These are phyloP conservation scores for Taiozyma sp. DNA, from an alignment of 1,139 yeast species.

Conservation along the genomic window DNA sequence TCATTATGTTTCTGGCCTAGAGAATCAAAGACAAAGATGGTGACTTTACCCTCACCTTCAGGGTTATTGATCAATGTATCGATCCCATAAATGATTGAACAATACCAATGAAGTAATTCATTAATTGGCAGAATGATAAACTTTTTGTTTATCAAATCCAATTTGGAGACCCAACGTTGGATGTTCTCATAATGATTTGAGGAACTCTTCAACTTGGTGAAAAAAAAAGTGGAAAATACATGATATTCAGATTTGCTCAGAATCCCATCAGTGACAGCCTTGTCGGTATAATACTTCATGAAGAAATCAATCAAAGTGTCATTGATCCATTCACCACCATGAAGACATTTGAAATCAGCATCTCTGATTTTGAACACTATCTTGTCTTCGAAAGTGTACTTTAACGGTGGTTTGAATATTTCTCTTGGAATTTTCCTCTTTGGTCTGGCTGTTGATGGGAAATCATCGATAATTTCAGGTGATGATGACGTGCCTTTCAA, in stretches of 20 bases:
- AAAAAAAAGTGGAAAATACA: conserved; percentile 83
- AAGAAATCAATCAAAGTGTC: conserved; percentile 73
- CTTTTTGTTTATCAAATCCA: conserved; percentile 57
- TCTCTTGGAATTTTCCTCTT: not conserved
- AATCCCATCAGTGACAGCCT: conserved; percentile 24
- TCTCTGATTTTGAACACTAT: conserved; percentile 46
- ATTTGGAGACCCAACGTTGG: conserved; percentile 73
- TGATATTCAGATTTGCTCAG: conserved; percentile 37
- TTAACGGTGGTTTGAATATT: conserved; percentile 49
- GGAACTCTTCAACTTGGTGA: conserved; percentile 51
- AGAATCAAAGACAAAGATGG: conserved; percentile 76
- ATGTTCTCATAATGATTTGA: conserved; percentile 52
- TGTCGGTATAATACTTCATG: conserved; percentile 50
- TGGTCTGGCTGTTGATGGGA: not conserved
- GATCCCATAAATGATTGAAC: conserved; percentile 59
- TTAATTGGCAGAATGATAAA: conserved; percentile 79
- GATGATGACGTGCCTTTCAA: not conserved
- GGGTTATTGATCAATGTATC: conserved; percentile 14
- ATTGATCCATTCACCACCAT: conserved; percentile 72
- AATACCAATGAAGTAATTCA: conserved; percentile 84
- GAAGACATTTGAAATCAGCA: conserved; percentile 63
- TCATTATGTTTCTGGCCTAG: conserved; percentile 53
- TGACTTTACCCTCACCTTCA: conserved; percentile 25
- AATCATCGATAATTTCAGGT: not conserved
- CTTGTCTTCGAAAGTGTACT: conserved; percentile 44